These are phyloP conservation scores for Aspergillus tubingensis DNA, from an alignment of 2,329 filamentous ascomycete genomes.

Conservation along the genomic window DNA sequence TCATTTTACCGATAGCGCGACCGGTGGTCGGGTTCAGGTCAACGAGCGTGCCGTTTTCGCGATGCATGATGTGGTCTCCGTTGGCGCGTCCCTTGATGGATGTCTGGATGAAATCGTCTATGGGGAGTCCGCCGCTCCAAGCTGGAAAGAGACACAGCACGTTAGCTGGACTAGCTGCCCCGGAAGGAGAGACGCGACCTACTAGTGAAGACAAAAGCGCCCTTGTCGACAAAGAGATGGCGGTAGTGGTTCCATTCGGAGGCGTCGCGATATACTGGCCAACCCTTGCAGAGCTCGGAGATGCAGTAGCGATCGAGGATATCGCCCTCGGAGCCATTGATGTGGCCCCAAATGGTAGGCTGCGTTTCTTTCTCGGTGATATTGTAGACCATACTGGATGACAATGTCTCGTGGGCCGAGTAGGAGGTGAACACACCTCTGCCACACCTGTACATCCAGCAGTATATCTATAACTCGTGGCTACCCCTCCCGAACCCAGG, in stretches of 20 bases:
- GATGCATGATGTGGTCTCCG: constrained; percentile 6
- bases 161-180: not conserved
- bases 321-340: not conserved
- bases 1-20: constrained; percentile 3
- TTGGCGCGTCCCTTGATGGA: constrained; percentile 2
- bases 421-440: not conserved
- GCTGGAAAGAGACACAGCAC: not conserved
- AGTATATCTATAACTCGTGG: not conserved
- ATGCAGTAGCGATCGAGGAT: constrained; percentile 1
- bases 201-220: constrained; percentile 7
- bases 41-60: constrained; percentile 3
- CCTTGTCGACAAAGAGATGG: not conserved
- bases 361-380: constrained; percentile 5
- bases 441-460: not conserved
- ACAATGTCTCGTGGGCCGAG: not conserved
- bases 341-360: not conserved
- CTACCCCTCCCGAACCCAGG: not conserved
- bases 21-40: not conserved
- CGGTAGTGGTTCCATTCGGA: constrained; percentile 6
- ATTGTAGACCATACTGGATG: constrained; percentile 1
- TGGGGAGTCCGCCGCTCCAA: constrained; percentile 3
- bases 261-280: constrained; percentile 5
- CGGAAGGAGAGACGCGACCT: not conserved
- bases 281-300: constrained; percentile 6
- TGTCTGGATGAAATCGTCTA: not conserved